phyloP scores from a whole-genome alignment of 148 eudicot genomes.

The Chenopodium berlandieri region DNA sequence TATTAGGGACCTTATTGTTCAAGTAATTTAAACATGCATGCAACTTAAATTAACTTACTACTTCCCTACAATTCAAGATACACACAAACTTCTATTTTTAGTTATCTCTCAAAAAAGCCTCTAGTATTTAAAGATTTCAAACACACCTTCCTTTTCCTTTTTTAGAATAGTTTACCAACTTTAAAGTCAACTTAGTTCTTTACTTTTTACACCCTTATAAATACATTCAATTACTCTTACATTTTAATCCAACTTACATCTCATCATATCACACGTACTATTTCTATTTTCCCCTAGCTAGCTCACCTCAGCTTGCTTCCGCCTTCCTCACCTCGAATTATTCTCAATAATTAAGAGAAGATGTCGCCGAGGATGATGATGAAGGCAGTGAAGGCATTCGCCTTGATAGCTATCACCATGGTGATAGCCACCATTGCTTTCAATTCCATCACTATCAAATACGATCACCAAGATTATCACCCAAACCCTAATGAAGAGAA shows the following conservation, averaged over 20 bases:
- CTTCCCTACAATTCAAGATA: slow-evolving; percentile 6
- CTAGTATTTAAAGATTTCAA: not conserved
- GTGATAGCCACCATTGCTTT: slow-evolving; percentile 22
- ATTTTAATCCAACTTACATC: not conserved
- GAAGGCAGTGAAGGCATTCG: slow-evolving; percentile 21
- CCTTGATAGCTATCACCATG: slow-evolving; percentile 37
- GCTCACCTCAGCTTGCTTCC: not conserved
- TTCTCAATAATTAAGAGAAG: not conserved
- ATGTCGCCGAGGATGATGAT: slow-evolving; percentile 18
- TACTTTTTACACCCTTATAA: slow-evolving; percentile 23
- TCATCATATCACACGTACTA: too few species aligned
- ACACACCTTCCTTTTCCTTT: not conserved
- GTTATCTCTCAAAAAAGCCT: not conserved
- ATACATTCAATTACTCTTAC: not conserved
- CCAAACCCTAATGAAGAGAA: not conserved
- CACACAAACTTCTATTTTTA: slow-evolving; percentile 5
- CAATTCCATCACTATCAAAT: slow-evolving; percentile 2
- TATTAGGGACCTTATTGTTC: not conserved
- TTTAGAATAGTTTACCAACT: slow-evolving; percentile 7
- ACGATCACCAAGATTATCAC: not conserved
- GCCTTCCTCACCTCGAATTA: not conserved
- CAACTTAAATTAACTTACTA: not conserved
- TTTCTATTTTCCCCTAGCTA: too few species aligned
- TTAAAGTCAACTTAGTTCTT: slow-evolving; percentile 35
- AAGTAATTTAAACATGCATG: not conserved